Evolutionary conservation across 75 land plant genomes (phyloP), one percentile per base, ranked within the genome.

Genomic region (Pinus taeda): DNA sequence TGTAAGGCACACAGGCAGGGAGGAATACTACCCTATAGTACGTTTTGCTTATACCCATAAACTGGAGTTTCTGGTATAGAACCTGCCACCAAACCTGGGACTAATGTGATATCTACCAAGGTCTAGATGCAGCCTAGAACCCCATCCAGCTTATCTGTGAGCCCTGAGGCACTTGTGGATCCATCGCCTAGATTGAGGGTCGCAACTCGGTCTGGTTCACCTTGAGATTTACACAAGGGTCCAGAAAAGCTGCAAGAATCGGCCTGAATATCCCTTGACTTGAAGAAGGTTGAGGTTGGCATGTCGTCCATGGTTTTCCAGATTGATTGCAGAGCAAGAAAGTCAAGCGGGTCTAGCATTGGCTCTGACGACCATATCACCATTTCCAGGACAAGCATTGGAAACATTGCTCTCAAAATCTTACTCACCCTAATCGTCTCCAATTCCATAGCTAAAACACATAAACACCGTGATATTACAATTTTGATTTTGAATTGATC

Each of bases 51-150:
- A 89, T 42, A 15, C 86, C 93, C 20, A 93, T 78, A 74, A 83
- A 85, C 39, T 87, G 82, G 20, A 93, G 84, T 64, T 33, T 69
- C n/a, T n/a, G 95, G 91, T 8, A 90, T 59, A 0, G 79, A 14
- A 17, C 93, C 91, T 1, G n/a, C 3, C 57, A 91, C 78, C 33
- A 83, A 77, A 21, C 93, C 93, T 12, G 93, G 93, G 17, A 89
- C 93, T 58, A 91, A 30, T 53, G 87, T 75, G 61, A 91, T 73
- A 72, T 85, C 82, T 21, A 45, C 75, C 18, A 30, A 2, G 0
- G 82, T 57, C 14, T 59, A 56, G 45, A 78, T 75, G 79, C 93
- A 91, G 55, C 64, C 59, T 22, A 87, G 86, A 9, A 89, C 93
- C 58, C 81, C 42, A 77, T 30, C 33, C 33, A 30, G 33, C 0